Evolutionary conservation across 257 asterid genomes (phyloP), one percentile per base, ranked within the genome.

Genomic region (Solanum sitiens): DNA sequence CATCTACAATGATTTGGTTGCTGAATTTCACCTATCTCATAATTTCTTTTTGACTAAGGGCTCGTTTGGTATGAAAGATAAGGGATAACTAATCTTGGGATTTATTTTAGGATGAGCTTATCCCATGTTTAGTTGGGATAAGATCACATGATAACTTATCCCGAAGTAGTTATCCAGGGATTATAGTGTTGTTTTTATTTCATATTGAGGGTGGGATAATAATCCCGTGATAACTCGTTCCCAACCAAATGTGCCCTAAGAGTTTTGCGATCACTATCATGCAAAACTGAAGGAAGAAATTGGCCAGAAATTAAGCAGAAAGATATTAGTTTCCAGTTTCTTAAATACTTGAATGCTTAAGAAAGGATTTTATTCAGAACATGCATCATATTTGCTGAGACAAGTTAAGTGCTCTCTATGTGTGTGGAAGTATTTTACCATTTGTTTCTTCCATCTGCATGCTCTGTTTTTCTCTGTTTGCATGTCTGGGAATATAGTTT

Each of bases 401-500:
- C 33, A 56, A 23, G 42, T 53, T 83, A 30, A 47, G 37, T n/a
- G 33, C 56, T 84, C n/a, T 65, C 27, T 84, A 23, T 35, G 13
- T 6, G 14, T 13, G 9, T 33, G 39, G 8, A 63, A 18, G 23
- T 44, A 86, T 68, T 30, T 42, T 71, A 86, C 83, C 37, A 44
- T 86, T 39, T 71, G 83, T 32, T 86, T 61, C 56, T 71, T 86
- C 53, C 12, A 53, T 65, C 53, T 35, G 87, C 59, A 27, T 85
- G 87, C 56, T 84, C 45, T 70, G 67, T 25, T 11, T 14, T 76
- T 72, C 61, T n/a, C 44, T 71, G 6, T 14, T 40, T 35, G 42
- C 83, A 71, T 56, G 87, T 83, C 85, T 88, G 7, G 91, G 91
- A 63, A 47, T 21, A 40, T 80, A 59, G 45, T 65, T 86, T 6